phyloP scores from a whole-genome alignment of 2,329 filamentous ascomycete genomes.

The Aspergillus sp. region DNA sequence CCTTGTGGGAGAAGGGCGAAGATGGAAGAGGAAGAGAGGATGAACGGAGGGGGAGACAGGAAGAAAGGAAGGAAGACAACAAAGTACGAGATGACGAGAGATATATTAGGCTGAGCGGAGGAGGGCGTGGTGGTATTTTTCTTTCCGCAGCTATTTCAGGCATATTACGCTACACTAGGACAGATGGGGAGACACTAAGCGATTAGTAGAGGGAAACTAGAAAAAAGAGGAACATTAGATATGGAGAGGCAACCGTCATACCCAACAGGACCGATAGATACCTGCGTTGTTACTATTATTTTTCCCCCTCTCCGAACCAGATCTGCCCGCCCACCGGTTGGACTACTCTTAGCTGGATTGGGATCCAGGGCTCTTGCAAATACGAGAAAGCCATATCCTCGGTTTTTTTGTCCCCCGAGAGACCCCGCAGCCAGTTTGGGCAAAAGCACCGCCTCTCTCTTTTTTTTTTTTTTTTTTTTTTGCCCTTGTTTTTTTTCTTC shows the following conservation, averaged over 20 bases:
- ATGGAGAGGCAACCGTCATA: too few species aligned
- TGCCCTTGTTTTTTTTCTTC: not conserved
- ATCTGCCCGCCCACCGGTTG: too few species aligned
- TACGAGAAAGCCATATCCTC: too few species aligned
- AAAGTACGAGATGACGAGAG: conserved; percentile 11
- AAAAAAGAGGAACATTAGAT: conserved; percentile 4
- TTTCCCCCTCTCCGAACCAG: not conserved
- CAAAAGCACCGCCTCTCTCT: conserved; percentile 1
- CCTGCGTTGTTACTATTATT: conserved; percentile 2
- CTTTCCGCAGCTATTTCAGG: too few species aligned
- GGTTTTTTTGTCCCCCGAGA: too few species aligned
- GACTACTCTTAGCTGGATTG: too few species aligned
- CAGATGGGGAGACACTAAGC: too few species aligned
- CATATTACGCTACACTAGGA: too few species aligned
- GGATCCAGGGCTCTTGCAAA: too few species aligned
- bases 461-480: not conserved
- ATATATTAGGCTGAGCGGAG: conserved; percentile 2
- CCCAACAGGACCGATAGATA: too few species aligned
- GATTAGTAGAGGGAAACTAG: conserved; percentile 4
- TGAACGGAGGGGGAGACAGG: conserved; percentile 7
- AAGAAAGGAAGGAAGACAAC: conserved; percentile 6
- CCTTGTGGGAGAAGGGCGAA: conserved; percentile 1
- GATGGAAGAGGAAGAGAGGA: conserved; percentile 5
- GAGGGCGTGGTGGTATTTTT: too few species aligned
- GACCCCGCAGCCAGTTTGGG: too few species aligned